Base-by-base conservation (phyloP, 169 alveolate species). In the Plasmodium coatneyi region DNA sequence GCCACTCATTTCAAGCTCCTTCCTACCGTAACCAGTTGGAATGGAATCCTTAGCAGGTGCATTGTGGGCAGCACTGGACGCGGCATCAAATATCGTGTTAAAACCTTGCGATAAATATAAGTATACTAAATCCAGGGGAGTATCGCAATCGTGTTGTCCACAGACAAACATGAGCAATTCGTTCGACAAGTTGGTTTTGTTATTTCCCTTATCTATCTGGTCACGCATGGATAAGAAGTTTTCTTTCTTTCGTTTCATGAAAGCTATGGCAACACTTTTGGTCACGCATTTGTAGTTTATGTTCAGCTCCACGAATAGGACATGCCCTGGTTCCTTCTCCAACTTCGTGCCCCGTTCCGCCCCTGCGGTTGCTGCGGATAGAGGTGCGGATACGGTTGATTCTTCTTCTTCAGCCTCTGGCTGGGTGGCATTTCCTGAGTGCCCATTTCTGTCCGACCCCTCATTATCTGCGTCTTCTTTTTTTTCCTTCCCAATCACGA, bases 401-500 rank as follows among this genome's bases (percentile, higher is more conserved):
- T 66, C 66, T 72, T n/a, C 36, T 5, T 32, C 25, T 28, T 34
- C 30, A 16, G 72, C 78, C 60, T 70, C 87, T 46, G 78, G 90
- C 22, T 9, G 76, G 19, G 49, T 14, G 22, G 81, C 92, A 80
- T 54, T 81, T 81, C 76, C 92, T 46, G 74, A 22, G 46, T 83
- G 74, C 28, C 25, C 52, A 32, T 32, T 83, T 74, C 60, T 86
- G 19, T 86, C 87, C 7, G 28, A 4, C 32, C 49, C 89, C 71
- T 41, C 84, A 19, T 80, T 70, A n/a, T 79, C 89, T 12, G 36
- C 54, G 25, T 80, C 92, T 43, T 91, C 92, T 39, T 60, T 87
- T 66, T 41, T 82, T 36, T 95, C 98, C 70, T 95, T 96, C 5
- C 98, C 98, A 6, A 96, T 95, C 9, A 96, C 96, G 72, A 96